These are phyloP conservation scores for Crotalaria pallida DNA, from an alignment of 306 rosid genomes.

Conservation along the genomic window DNA sequence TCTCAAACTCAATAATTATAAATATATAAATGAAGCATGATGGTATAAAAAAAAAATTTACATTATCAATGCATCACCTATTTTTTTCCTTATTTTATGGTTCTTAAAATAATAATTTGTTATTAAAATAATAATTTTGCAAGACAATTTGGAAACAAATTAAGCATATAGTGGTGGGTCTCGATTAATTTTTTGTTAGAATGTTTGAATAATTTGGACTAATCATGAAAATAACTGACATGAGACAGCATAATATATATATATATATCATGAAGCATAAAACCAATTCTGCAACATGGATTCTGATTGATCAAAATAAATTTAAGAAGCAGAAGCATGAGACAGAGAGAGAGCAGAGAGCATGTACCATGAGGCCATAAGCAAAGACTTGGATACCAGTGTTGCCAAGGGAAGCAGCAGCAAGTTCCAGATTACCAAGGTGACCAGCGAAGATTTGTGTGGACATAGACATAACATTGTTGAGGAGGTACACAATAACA, in stretches of 20 bases:
- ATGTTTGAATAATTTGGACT: neutral
- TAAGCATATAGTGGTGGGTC: neutral
- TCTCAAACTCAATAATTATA: too few species aligned
- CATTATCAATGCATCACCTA: too few species aligned
- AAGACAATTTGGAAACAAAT: neutral
- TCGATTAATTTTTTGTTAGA: neutral
- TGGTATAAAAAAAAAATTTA: too few species aligned
- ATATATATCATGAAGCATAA: too few species aligned
- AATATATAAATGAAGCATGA: too few species aligned
- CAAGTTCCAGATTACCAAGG: constrained; percentile 68
- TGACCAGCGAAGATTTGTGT: constrained; percentile 63
- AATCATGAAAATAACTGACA: neutral
- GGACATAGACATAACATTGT: constrained; percentile 67
- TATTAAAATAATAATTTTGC: neutral
- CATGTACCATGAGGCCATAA: constrained; percentile 62
- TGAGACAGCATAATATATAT: too few species aligned
- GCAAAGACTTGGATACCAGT: constrained; percentile 69
- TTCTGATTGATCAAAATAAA: too few species aligned
- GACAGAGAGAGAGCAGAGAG: neutral
- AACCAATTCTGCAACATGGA: too few species aligned
- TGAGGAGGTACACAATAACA: constrained; percentile 47
- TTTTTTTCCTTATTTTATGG: too few species aligned
- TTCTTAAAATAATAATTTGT: too few species aligned
- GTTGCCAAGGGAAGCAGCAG: constrained; percentile 77
- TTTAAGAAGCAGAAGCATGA: neutral